Evolutionary conservation across 163 green algal species (phyloP), one percentile per base, ranked within the genome.

Genomic region (Scenedesmus sp.): DNA sequence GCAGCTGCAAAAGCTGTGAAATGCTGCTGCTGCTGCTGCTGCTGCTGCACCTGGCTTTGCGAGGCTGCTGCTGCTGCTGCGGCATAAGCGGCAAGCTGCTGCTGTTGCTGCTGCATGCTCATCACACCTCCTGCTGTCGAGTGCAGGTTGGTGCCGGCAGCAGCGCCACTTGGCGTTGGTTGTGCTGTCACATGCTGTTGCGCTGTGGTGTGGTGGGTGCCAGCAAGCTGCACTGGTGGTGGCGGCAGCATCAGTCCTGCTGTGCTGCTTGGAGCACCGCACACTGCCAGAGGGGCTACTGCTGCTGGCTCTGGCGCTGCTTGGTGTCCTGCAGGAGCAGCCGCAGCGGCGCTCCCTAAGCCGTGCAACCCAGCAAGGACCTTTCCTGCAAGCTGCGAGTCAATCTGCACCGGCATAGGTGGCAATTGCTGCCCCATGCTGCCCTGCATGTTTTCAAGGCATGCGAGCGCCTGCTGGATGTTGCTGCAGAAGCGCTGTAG

Each of bases 371-470:
- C 65, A 40, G 65, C 65, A 37, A 76, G 65, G 0, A 76, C 65
- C 30, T 82, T 82, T 44, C 37, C 73, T 82, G 73, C 73, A 82
- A 82, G 73, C 18, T 44, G 35, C 35, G 13, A 12, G 15, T 82
- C 37, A 16, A 82, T n/a, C 73, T 82, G 73, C 73, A 82, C 73
- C 6, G 73, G 73, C 37, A 82, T 44, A 30, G 73, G 73, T 16
- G 73, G 73, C 73, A 82, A 37, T 37, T 82, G 73, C 73, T 82
- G 73, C 30, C 30, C 65, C 30, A 76, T 76, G 37, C 73, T 82
- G 73, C 35, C 73, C 73, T 44, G 73, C 73, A 82, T 49, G 73
- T 2, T 46, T 4, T 82, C 73, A 15, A 82, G 73, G 73, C 35
- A 51, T 33, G 73, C 37, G 2, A 82, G 33, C 37, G 37, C 37